phyloP scores from a whole-genome alignment of 2,329 filamentous ascomycete genomes.

The Aspergillus ruber region DNA sequence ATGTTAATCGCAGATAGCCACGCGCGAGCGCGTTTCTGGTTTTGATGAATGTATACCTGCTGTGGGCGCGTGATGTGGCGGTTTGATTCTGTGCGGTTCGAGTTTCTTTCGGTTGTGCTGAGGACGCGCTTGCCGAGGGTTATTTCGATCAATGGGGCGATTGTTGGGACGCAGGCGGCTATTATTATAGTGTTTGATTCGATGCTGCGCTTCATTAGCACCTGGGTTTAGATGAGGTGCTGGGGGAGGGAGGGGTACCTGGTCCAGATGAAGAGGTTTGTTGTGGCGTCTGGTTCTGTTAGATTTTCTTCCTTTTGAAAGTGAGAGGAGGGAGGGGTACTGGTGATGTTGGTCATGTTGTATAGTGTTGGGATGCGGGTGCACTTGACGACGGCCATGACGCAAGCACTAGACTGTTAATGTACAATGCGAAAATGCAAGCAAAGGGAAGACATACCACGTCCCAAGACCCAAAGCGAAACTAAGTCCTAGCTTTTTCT shows the following conservation, averaged over 20 bases:
- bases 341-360: background rate
- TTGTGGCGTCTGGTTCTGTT: background rate
- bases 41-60: background rate
- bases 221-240: background rate
- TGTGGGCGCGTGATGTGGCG: no score
- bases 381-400: background rate
- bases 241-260: background rate
- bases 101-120: background rate
- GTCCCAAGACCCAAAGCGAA: background rate
- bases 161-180: background rate
- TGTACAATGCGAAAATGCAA: background rate
- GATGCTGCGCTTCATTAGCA: background rate
- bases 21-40: background rate
- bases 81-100: background rate
- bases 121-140: background rate
- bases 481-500: background rate
- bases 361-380: background rate
- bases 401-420: background rate
- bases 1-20: background rate
- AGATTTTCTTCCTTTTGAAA: background rate
- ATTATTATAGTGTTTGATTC: background rate
- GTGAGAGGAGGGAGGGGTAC: background rate
- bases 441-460: background rate
- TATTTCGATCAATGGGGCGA: background rate
- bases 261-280: background rate